These are phyloP conservation scores for Filosporella fistucella DNA, from an alignment of 495 filamentous ascomycete species.

Conservation along the genomic window DNA sequence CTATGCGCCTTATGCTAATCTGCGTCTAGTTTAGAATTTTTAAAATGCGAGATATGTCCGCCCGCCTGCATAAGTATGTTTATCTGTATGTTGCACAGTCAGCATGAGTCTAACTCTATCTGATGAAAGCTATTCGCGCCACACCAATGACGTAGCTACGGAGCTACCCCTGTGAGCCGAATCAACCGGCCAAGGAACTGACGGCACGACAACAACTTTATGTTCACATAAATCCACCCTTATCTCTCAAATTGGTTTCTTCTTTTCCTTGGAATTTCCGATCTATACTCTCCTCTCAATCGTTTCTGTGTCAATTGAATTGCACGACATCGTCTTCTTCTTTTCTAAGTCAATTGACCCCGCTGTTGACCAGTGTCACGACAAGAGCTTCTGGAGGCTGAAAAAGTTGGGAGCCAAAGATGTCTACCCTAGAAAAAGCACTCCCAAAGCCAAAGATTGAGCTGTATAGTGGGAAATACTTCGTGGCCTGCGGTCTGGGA, in stretches of 20 bases:
- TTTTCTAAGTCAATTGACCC: not conserved
- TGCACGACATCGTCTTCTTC: not conserved
- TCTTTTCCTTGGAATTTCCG: not conserved
- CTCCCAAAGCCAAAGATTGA: conserved; percentile 43
- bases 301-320: conserved; percentile 1
- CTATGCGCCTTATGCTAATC: no score
- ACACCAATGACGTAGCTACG: conserved; percentile 11
- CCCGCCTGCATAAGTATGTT: no score
- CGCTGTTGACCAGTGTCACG: not conserved
- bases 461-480: conserved; percentile 64
- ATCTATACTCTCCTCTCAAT: conserved; percentile 1
- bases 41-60: no score
- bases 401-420: not conserved
- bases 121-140: no score
- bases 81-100: conserved; percentile 6
- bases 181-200: conserved; percentile 11
- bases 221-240: not conserved
- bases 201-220: conserved; percentile 4
- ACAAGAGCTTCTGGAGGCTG: conserved; percentile 14
- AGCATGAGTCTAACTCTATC: not conserved
- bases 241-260: not conserved
- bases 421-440: conserved; percentile 21
- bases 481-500: conserved; percentile 58
- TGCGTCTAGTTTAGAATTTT: no score
- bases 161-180: conserved; percentile 14